phyloP scores from a whole-genome alignment of 23 red algal species.

The Cyanidiococcus yangmingshanensis region DNA sequence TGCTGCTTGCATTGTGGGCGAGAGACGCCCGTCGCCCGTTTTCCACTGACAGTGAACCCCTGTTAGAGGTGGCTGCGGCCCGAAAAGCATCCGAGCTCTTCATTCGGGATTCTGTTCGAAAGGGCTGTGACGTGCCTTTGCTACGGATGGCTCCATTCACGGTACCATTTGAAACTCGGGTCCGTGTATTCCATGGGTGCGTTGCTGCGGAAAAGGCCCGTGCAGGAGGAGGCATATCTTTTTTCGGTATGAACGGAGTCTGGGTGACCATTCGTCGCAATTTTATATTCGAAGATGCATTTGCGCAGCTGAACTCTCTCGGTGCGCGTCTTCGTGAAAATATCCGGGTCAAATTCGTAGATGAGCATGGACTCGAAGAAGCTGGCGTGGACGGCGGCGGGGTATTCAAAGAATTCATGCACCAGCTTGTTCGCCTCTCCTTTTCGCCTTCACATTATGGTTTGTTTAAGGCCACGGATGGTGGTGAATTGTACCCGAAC shows the following conservation, averaged over 20 bases:
- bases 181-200: conserved; percentile 64
- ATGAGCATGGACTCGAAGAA: conserved; percentile 93
- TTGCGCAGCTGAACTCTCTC: conserved; percentile 42
- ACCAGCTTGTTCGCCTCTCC: conserved; percentile 54
- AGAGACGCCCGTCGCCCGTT: conserved; percentile 44
- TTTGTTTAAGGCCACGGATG: conserved; percentile 64
- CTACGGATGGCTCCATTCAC: conserved; percentile 61
- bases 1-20: conserved; percentile 40
- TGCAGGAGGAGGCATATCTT: conserved; percentile 25
- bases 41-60: conserved; percentile 19
- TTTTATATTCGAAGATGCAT: conserved; percentile 80
- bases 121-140: conserved; percentile 37
- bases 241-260: conserved; percentile 33
- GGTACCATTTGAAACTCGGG: conserved; percentile 62
- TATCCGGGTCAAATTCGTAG: conserved; percentile 84
- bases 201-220: conserved; percentile 44
- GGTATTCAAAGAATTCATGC: conserved; percentile 98
- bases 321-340: conserved; percentile 24
- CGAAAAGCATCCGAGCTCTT: neutral
- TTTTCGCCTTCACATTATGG: conserved; percentile 87
- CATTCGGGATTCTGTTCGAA: conserved; percentile 20
- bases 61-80: conserved; percentile 29
- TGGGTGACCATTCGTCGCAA: conserved; percentile 76
- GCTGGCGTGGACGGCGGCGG: conserved; percentile 95
- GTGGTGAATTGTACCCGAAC: conserved; percentile 75